phyloP scores from a whole-genome alignment of 371 early-diverging fungal genomes.

The Coemansia sp. region DNA sequence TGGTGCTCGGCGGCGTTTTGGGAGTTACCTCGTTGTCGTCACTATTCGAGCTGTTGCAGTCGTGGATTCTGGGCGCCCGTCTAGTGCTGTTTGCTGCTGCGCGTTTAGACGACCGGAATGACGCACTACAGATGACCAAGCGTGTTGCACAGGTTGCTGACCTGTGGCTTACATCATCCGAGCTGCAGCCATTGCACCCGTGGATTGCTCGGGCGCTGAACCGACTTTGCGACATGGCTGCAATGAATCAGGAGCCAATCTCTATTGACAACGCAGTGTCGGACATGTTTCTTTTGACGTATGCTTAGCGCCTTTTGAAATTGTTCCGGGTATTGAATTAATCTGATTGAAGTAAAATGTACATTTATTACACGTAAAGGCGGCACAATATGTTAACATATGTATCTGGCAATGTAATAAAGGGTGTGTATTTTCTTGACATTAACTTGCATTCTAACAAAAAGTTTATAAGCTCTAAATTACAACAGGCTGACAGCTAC shows the following conservation, averaged over 20 bases:
- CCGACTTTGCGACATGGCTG: conserved; percentile 9
- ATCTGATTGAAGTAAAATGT: too few relatives aligned
- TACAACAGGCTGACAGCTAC: too few relatives aligned
- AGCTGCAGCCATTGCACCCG: conserved; percentile 33
- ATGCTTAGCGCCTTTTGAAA: neutral
- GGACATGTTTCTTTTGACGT: conserved; percentile 36
- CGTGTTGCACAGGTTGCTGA: conserved; percentile 9
- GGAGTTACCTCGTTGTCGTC: conserved; percentile 26
- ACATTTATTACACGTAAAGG: too few relatives aligned
- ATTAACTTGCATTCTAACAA: too few relatives aligned
- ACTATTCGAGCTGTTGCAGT: conserved; percentile 41
- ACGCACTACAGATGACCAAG: neutral
- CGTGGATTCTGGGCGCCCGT: conserved; percentile 48
- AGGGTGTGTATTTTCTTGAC: too few relatives aligned
- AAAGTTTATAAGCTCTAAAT: too few relatives aligned
- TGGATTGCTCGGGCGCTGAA: conserved; percentile 33
- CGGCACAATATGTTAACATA: too few relatives aligned
- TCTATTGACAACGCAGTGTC: conserved; percentile 17
- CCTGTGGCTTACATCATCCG: conserved; percentile 15
- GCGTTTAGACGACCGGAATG: neutral
- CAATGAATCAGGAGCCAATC: neutral
- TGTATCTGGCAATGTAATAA: too few relatives aligned
- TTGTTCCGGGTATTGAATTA: too few relatives aligned
- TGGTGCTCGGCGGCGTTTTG: conserved; percentile 17
- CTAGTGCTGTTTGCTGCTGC: conserved; percentile 33